These are phyloP conservation scores for Sherardia arvensis DNA, from an alignment of 257 asterid genomes.

Conservation along the genomic window DNA sequence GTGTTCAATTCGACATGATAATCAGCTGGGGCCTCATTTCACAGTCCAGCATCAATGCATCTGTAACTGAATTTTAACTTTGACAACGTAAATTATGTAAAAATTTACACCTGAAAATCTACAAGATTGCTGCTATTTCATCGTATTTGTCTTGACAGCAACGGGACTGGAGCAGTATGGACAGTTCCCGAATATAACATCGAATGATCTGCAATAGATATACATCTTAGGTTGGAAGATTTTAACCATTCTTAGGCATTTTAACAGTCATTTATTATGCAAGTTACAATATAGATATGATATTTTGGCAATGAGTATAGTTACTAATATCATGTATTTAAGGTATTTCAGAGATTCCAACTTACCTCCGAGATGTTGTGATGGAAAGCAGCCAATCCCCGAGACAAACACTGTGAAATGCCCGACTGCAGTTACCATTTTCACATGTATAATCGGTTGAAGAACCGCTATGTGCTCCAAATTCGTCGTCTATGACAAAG, in stretches of 20 bases:
- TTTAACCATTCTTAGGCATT: background rate
- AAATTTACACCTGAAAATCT: background rate
- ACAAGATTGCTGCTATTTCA: background rate
- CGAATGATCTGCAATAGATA: constrained; percentile 19
- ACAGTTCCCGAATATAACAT: constrained; percentile 20
- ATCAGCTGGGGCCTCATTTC: background rate
- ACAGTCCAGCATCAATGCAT: background rate
- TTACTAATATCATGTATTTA: too few relatives aligned
- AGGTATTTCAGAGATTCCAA: constrained; percentile 15
- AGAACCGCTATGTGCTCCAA: constrained; percentile 66
- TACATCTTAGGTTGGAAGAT: background rate
- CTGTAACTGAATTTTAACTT: background rate
- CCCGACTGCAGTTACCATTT: constrained; percentile 56
- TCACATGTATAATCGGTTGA: constrained; percentile 67
- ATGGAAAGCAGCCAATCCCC: constrained; percentile 79
- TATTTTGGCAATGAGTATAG: too few relatives aligned
- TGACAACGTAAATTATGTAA: background rate
- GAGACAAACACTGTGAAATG: constrained; percentile 69
- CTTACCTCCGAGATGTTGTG: constrained; percentile 79
- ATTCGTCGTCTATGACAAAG: constrained; percentile 57
- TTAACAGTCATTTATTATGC: background rate
- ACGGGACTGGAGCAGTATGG: constrained; percentile 22
- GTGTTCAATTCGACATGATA: background rate
- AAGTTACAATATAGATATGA: too few relatives aligned
- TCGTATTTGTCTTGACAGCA: constrained; percentile 9